Conservation (phyloP, 2,329 filamentous ascomycete species). For the Thelonectria blattea region DNA sequence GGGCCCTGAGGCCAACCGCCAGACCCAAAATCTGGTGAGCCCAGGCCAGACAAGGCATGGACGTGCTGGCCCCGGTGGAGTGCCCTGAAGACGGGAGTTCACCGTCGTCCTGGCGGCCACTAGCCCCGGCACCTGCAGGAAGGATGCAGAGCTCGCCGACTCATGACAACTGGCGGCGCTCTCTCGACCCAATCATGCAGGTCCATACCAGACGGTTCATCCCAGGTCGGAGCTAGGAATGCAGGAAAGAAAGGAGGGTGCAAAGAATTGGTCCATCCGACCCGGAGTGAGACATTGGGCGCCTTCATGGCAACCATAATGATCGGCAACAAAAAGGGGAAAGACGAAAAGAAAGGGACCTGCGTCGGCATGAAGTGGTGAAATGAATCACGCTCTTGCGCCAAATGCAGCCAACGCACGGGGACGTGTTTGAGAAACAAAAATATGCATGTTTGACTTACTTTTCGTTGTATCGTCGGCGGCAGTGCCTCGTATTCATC, state of each 20-base stretch:
- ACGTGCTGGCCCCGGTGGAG: slow-evolving; percentile 30
- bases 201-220: slow-evolving; percentile 13
- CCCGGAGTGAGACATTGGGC: slow-evolving; percentile 3
- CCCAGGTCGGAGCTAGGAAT: slow-evolving; percentile 12
- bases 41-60: slow-evolving; percentile 33
- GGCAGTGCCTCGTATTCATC: slow-evolving; percentile 59
- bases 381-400: not conserved
- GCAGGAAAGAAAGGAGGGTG: not conserved
- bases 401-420: not conserved
- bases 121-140: slow-evolving; percentile 34
- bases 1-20: slow-evolving; percentile 15
- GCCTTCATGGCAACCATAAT: slow-evolving; percentile 2
- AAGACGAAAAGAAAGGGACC: not conserved
- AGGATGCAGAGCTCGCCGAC: slow-evolving; percentile 26
- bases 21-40: slow-evolving; percentile 29
- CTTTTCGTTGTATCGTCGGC: slow-evolving; percentile 62
- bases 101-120: slow-evolving; percentile 32
- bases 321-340: not conserved
- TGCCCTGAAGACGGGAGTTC: slow-evolving; percentile 25
- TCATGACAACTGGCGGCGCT: slow-evolving; percentile 24
- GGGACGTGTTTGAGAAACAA: not conserved
- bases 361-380: slow-evolving; percentile 2
- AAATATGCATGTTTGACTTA: slow-evolving; percentile 45
- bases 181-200: slow-evolving; percentile 25
- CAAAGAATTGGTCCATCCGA: slow-evolving; percentile 4